A percentile compares a stretch with the other conserved stretches of the same genome.
Conservation (phyloP, 129 eudicot genomes). For the Gnaphalium uliginosum region DNA sequence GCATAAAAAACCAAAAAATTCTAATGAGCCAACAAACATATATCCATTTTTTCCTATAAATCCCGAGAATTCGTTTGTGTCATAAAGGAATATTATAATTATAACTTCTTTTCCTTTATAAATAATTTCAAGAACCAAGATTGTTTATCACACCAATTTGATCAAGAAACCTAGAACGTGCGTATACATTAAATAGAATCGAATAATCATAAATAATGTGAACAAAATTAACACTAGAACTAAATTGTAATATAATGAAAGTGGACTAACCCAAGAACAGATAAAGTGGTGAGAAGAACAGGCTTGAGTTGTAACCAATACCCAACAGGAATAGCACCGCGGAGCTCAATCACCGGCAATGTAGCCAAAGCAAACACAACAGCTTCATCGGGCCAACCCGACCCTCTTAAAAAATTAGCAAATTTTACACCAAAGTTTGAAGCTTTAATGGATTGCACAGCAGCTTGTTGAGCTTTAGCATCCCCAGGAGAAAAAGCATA, state of each 20-base stretch:
- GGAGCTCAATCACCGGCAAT: conserved; percentile 94
- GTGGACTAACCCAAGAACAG: conserved; percentile 76
- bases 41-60: background rate
- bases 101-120: background rate
- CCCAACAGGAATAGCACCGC: conserved; percentile 99
- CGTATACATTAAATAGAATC: background rate
- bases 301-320: conserved; percentile 90
- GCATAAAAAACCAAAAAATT: background rate
- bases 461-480: conserved; percentile 60
- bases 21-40: background rate
- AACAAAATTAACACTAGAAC: background rate
- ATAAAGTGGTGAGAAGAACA: conserved; percentile 49
- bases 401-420: conserved; percentile 71
- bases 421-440: conserved; percentile 75
- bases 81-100: background rate
- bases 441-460: conserved; percentile 74
- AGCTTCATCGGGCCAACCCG: conserved; percentile 92
- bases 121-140: background rate
- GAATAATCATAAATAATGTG: background rate
- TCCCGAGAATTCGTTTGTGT: background rate
- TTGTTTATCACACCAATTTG: conserved; percentile 16
- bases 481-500: conserved; percentile 72
- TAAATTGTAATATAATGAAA: conserved; percentile 2
- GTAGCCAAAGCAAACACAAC: conserved; percentile 90
- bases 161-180: conserved; percentile 6